These are phyloP conservation scores for Verticillium nubilum DNA, from an alignment of 2,329 filamentous ascomycete species.

Conservation along the genomic window DNA sequence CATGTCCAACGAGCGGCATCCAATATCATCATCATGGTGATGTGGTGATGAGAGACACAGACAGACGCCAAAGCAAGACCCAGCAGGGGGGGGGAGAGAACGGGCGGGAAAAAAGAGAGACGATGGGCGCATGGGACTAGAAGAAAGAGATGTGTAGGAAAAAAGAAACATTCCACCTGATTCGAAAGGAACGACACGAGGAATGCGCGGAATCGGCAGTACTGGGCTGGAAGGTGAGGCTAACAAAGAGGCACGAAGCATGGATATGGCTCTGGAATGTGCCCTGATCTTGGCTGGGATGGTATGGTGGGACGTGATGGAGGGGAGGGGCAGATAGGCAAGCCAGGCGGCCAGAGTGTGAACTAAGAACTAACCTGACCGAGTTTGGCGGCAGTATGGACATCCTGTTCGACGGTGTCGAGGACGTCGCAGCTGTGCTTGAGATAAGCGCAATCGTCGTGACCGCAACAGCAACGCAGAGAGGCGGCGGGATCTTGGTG, in stretches of 20 bases:
- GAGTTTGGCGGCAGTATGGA: conserved; percentile 77
- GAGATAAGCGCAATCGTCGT: conserved; percentile 70
- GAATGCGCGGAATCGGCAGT: background rate
- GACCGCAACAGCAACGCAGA: conserved; percentile 79
- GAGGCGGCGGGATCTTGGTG: conserved; percentile 17
- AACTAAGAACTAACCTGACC: conserved; percentile 79
- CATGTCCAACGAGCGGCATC: conserved; percentile 20
- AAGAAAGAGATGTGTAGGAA: background rate
- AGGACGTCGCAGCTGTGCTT: conserved; percentile 74
- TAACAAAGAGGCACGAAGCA: background rate
- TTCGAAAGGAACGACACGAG: background rate
- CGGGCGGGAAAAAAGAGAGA: background rate
- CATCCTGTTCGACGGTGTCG: conserved; percentile 79
- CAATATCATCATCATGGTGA: background rate
- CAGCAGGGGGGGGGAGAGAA: background rate
- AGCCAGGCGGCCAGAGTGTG: conserved; percentile 11
- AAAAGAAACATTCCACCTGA: background rate
- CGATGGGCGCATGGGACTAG: background rate
- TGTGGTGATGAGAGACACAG: background rate
- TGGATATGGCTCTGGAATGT: background rate
- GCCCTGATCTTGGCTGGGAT: background rate
- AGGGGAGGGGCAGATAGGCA: conserved; percentile 7
- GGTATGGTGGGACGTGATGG: conserved; percentile 16
- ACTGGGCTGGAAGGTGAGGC: background rate
- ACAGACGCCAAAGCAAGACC: background rate